phyloP scores from a whole-genome alignment of 129 eudicot species.

The Lactuca saligna region DNA sequence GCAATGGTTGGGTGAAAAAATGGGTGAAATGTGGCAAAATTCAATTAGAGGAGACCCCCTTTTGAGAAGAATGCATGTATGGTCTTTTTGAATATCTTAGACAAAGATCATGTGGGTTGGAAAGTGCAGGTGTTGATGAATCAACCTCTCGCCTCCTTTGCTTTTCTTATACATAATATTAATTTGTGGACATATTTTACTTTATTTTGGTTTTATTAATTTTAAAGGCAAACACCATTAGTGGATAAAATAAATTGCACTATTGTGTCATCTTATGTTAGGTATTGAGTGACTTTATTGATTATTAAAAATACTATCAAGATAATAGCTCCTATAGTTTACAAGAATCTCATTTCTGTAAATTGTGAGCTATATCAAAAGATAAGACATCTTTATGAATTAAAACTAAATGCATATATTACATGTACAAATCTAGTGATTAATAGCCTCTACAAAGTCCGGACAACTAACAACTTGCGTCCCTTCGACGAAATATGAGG shows the following conservation, averaged over 20 bases:
- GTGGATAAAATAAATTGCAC: conserved; percentile 19
- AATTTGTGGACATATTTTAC: not conserved
- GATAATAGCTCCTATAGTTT: not conserved
- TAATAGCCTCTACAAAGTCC: too few species aligned
- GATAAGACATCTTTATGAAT: too few species aligned
- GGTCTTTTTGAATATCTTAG: conserved; percentile 49
- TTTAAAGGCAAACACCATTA: conserved; percentile 7
- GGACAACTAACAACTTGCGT: too few species aligned
- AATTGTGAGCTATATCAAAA: too few species aligned
- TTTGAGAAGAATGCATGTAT: conserved; percentile 37
- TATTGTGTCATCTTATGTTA: conserved; percentile 27
- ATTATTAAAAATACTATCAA: not conserved
- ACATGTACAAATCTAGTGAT: too few species aligned
- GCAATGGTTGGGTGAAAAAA: conserved; percentile 27
- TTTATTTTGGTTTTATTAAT: conserved; percentile 5
- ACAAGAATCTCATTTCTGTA: not conserved
- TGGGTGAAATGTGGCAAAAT: conserved; percentile 30
- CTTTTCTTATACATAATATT: conserved; percentile 14
- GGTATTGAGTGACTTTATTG: conserved; percentile 15
- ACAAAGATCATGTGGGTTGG: conserved; percentile 70
- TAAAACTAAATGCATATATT: too few species aligned
- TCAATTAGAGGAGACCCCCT: conserved; percentile 31
- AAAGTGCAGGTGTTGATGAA: conserved; percentile 40
- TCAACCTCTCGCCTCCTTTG: conserved; percentile 23
- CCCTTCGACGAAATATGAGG: too few species aligned